Evolutionary conservation across 805 yeast species (phyloP), one percentile per base, ranked within the genome.

Genomic region (Kuraishia piskuri): DNA sequence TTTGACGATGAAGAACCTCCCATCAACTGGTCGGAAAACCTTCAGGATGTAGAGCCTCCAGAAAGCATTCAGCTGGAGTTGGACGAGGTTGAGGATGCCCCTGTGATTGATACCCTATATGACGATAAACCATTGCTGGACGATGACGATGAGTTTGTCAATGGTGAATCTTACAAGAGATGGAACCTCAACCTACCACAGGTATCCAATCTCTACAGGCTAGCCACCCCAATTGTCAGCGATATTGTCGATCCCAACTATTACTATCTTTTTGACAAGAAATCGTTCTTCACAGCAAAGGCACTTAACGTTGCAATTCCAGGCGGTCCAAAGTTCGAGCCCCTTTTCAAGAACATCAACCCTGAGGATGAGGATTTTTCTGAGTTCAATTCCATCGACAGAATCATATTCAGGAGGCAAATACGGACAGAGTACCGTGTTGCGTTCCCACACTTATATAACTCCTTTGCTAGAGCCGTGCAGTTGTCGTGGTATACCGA

Each of bases 1-100:
- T 90, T 92, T 69, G 99, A 94, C 67, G 99, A 94, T 64, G 99
- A 94, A 67, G 98, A 92, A 66, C 97, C 97, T 0, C 95, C 96
- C 1, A 63, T 91, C 31, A 80, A 84, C 54, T 94, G 88, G 83
- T 62, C 82, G n/a, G 95, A 90, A 53, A 86, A 87, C 61, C 71
- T 90, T 14, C 86, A 88, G 56, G 86, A 82, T 17, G 70, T 83
- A 0, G 91, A 86, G 50, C 84, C 89, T 0, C 75, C 80, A 5
- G 92, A 85, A n/a, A 76, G 92, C 0, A 79, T 91, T 22, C 80
- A 74, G 56, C 63, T 87, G 56, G 86, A 85, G 23, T 66, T 88
- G n/a, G 86, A 84, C 60, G 78, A 77, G 25, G 72, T 70, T 10
- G 88, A 84, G 55, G 91, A 88, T 63, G 69, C 73, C 5, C 67